Evolutionary conservation across 1,139 yeast genomes (phyloP), one percentile per base, ranked within the genome.

Genomic region (Saccharomycopsis hybrid): DNA sequence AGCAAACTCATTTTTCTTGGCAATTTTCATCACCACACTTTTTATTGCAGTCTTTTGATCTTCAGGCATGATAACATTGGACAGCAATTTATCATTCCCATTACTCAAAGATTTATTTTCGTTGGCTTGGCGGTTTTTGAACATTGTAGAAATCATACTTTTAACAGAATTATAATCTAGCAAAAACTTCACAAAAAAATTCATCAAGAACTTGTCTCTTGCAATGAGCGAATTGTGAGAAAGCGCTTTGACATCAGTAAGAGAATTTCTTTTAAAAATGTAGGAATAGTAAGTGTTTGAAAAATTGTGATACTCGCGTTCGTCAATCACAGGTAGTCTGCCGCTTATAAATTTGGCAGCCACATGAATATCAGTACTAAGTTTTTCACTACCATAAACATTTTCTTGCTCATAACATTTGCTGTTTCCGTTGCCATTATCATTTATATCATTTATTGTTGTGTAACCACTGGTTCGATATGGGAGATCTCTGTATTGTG

Each of bases 1-100:
- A 5, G 50, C 50, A 47, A 43, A 50, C 30, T 50, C 53, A 35
- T 50, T 52, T 41, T 52, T 49, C 24, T 38, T 28, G 13, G 25
- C 1, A 35, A 46, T 35, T 31, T 43, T 39, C 33, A 33, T 7
- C 7, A 43, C 25, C 13, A 40, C 31, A 13, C 35, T 33, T 13
- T 32, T 9, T 18, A 49, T 29, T 24, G 43, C 43, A 9, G 41
- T 11, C 28, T 30, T 46, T 3, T 42, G 35, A 25, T 43, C 46
- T 1, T 41, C 35, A 2, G 24, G 40, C 28, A 18, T 32, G 5
- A 13, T 18, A 8, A 4, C 40, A 2, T 25, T 18, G 27, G 38
- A 7, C n/a, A n/a, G n/a, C n/a, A n/a, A n/a, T n/a, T n/a, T n/a
- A 9, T 11, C 30, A 7, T 28, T 28, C 13, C 25, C 7, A 5